These are phyloP conservation scores for Coniochaeta sp. DNA, from an alignment of 2,329 filamentous ascomycete species.

Conservation along the genomic window DNA sequence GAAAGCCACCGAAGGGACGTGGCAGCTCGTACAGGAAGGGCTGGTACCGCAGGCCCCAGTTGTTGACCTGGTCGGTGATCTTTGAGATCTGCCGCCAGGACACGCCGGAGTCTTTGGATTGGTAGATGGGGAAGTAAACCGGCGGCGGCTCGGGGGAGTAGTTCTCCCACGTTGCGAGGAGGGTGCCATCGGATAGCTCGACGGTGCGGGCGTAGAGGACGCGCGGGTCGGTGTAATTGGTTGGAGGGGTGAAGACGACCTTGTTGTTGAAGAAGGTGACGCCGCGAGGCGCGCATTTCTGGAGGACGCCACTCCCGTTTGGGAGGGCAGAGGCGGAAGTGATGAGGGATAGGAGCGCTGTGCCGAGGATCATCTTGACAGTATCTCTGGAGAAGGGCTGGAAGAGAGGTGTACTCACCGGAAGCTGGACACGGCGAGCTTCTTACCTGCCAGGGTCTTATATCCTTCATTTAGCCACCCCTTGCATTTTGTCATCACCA, in stretches of 20 bases:
- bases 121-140: conserved; percentile 47
- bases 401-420: background rate
- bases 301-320: background rate
- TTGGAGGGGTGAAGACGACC: conserved; percentile 33
- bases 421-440: too few species aligned
- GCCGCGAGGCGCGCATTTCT: background rate
- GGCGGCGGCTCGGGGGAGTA: conserved; percentile 48
- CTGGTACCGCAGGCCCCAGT: conserved; percentile 62
- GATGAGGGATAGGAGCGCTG: background rate
- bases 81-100: conserved; percentile 58
- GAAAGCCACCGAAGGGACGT: conserved; percentile 46
- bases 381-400: background rate
- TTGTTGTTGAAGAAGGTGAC: conserved; percentile 9
- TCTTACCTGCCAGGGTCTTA: background rate
- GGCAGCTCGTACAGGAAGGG: conserved; percentile 61
- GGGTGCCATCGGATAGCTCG: conserved; percentile 35
- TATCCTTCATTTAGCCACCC: background rate
- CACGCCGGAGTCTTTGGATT: conserved; percentile 43
- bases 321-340: background rate
- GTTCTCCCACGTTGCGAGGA: conserved; percentile 49
- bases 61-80: conserved; percentile 56
- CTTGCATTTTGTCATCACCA: background rate
- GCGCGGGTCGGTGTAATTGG: conserved; percentile 34
- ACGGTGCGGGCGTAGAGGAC: conserved; percentile 36
- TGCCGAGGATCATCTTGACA: background rate